These are phyloP conservation scores for Anthracocystis walkeri DNA, from an alignment of 1,284 basidiomycete genomes.

Conservation along the genomic window DNA sequence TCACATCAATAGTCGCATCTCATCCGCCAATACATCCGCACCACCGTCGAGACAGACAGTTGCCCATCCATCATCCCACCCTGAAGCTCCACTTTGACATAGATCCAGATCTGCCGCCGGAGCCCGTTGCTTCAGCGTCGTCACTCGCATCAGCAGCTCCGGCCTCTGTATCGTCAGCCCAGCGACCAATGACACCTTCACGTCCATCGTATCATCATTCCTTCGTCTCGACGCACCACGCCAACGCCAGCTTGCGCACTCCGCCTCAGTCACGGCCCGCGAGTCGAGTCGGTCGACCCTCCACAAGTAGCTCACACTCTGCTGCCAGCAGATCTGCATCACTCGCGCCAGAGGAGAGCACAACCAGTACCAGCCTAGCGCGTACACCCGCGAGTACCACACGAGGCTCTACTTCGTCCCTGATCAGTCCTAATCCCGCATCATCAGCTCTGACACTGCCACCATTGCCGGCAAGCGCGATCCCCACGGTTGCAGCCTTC, in stretches of 20 bases:
- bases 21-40: slow-evolving; percentile 14
- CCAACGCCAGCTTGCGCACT: slow-evolving; percentile 27
- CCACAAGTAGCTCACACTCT: slow-evolving; percentile 11
- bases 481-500: slow-evolving; percentile 29
- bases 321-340: slow-evolving; percentile 24
- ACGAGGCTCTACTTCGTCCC: not conserved
- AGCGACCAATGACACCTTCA: slow-evolving; percentile 30
- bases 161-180: slow-evolving; percentile 5
- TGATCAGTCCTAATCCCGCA: slow-evolving; percentile 29
- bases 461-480: slow-evolving; percentile 4
- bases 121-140: slow-evolving; percentile 6
- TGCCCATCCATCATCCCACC: slow-evolving; percentile 62
- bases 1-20: slow-evolving; percentile 6
- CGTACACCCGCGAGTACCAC: slow-evolving; percentile 11
- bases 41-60: slow-evolving; percentile 25
- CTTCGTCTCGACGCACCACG: slow-evolving; percentile 31
- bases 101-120: slow-evolving; percentile 44
- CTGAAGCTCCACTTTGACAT: slow-evolving; percentile 60
- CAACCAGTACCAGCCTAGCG: not conserved
- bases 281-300: slow-evolving; percentile 34
- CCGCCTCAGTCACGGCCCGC: slow-evolving; percentile 39
- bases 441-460: slow-evolving; percentile 8
- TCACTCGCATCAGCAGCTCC: slow-evolving; percentile 7
- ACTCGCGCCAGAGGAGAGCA: slow-evolving; percentile 14
- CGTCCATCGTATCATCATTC: slow-evolving; percentile 27